phyloP scores from a whole-genome alignment of 257 asterid species.

The Capsicum rhomboideum region DNA sequence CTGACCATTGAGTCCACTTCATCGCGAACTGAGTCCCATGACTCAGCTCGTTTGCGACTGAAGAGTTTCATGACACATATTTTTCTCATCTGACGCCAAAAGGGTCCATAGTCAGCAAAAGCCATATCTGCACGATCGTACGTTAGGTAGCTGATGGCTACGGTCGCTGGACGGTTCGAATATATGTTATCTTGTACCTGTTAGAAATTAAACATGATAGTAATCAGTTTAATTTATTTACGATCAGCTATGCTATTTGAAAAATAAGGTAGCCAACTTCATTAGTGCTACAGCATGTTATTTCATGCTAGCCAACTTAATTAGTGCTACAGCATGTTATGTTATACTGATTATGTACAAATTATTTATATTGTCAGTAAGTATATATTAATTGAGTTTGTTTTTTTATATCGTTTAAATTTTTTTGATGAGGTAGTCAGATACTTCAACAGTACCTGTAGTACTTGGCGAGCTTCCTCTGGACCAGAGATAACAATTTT shows the following conservation, averaged over 20 bases:
- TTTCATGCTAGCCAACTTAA: neutral
- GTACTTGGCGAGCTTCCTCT: slow-evolving; percentile 62
- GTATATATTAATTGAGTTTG: neutral
- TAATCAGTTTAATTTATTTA: neutral
- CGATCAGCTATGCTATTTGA: neutral
- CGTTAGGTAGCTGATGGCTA: slow-evolving; percentile 64
- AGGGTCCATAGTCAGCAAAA: slow-evolving; percentile 86
- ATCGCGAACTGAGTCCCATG: slow-evolving; percentile 89
- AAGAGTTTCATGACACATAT: slow-evolving; percentile 82
- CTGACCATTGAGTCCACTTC: slow-evolving; percentile 57
- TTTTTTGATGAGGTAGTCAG: neutral
- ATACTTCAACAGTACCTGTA: neutral
- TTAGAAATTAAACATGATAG: slow-evolving; percentile 2
- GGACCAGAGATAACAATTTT: slow-evolving; percentile 75
- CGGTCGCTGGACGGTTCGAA: slow-evolving; percentile 80
- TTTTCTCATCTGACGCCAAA: slow-evolving; percentile 95
- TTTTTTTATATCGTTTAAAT: neutral
- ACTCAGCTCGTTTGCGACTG: slow-evolving; percentile 82
- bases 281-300: neutral
- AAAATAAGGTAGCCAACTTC: neutral
- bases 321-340: neutral
- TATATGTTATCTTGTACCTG: slow-evolving; percentile 78
- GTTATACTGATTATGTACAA: neutral
- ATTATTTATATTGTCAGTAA: neutral
- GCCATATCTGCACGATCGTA: slow-evolving; percentile 95